phyloP scores from a whole-genome alignment of 805 yeast genomes.

The Grigorovia yakushimaensis region DNA sequence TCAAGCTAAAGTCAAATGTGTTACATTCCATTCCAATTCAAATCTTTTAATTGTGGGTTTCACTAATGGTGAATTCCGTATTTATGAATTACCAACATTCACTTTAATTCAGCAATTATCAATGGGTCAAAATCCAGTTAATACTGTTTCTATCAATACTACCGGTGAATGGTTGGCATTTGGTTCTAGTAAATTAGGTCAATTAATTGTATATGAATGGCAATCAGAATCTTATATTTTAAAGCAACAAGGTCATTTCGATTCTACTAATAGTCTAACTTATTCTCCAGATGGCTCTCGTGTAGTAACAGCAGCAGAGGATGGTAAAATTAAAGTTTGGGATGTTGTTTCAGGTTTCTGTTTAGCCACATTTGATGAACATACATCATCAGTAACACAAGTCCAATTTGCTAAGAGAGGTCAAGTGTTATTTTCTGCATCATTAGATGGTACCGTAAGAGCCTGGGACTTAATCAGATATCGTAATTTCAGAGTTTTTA shows the following conservation, averaged over 20 bases:
- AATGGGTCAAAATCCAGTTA: constrained; percentile 86
- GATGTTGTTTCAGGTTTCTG: constrained; percentile 89
- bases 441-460: constrained; percentile 91
- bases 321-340: constrained; percentile 96
- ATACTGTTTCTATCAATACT: constrained; percentile 66
- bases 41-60: constrained; percentile 83
- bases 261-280: constrained; percentile 69
- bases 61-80: constrained; percentile 77
- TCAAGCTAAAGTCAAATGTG: constrained; percentile 59
- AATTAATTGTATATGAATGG: constrained; percentile 95
- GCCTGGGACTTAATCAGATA: constrained; percentile 95
- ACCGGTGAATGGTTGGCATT: constrained; percentile 97
- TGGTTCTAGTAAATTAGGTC: constrained; percentile 88
- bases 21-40: constrained; percentile 67
- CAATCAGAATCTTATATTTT: constrained; percentile 91
- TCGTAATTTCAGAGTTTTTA: constrained; percentile 89
- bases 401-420: constrained; percentile 84
- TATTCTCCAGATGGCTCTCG: constrained; percentile 94
- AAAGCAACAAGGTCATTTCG: constrained; percentile 96
- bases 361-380: constrained; percentile 84
- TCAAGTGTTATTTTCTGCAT: constrained; percentile 81
- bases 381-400: constrained; percentile 78
- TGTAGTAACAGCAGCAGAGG: constrained; percentile 89
- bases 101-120: constrained; percentile 74
- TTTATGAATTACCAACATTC: constrained; percentile 80